Conservation (phyloP, 1,284 basidiomycete genomes). For the Cutaneotrichosporon sp. region DNA sequence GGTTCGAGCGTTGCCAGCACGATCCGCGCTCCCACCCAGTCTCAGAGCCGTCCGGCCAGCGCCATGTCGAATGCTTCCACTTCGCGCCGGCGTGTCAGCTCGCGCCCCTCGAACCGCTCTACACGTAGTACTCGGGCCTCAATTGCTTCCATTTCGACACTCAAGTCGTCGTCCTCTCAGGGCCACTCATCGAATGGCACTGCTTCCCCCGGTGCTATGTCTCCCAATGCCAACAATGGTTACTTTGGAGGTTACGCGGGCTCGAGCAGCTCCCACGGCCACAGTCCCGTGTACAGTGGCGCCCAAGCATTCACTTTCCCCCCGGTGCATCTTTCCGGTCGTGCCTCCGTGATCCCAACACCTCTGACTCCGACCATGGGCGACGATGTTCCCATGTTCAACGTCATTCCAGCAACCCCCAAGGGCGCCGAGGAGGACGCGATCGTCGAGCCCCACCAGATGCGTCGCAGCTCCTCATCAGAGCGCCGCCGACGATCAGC, state of each 20-base stretch:
- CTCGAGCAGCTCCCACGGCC: not conserved
- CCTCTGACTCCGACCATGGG: not conserved
- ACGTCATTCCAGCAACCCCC: conserved; percentile 46
- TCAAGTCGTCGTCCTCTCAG: not conserved
- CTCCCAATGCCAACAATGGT: not conserved
- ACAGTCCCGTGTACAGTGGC: not conserved
- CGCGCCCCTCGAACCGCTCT: conserved; percentile 5
- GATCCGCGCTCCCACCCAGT: not conserved
- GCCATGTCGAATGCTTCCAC: not conserved
- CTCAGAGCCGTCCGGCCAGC: conserved; percentile 1
- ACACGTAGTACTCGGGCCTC: conserved; percentile 8
- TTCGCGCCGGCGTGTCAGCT: conserved; percentile 5
- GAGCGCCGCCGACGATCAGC: not conserved
- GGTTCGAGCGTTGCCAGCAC: not conserved
- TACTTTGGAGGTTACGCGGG: not conserved
- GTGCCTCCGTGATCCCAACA: not conserved
- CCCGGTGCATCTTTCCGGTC: not conserved
- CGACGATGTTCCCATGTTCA: conserved; percentile 21
- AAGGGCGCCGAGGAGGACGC: conserved; percentile 18
- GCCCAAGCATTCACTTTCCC: not conserved
- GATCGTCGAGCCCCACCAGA: not conserved
- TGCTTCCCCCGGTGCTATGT: not conserved
- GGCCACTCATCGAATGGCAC: not conserved
- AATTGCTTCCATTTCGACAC: conserved; percentile 12
- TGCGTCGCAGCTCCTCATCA: not conserved